Evolutionary conservation across 768 basidiomycete species (phyloP), one percentile per base, ranked within the genome.

Genomic region (Strobilomyces confusus): DNA sequence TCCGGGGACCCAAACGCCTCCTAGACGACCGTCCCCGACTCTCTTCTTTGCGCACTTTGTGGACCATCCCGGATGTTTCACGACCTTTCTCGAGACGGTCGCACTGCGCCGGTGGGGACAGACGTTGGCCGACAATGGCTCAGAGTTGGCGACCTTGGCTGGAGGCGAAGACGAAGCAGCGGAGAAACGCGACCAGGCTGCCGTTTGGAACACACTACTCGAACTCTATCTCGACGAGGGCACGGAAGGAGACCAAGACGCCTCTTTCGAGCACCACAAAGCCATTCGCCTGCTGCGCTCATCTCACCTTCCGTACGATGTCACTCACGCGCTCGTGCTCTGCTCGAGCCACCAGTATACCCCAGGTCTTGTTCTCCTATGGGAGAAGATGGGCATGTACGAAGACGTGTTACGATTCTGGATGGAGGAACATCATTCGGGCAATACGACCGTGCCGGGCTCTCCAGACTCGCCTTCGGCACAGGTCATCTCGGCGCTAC

Each of bases 301-400:
- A 59, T 68, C 75, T 1, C 67, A 67, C 20, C 70, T 86, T 8
- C 92, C 92, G 0, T 93, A 91, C 64, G 95, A 99, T 63, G 77
- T 82, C 4, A 94, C 83, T 38, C 95, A 98, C 65, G 97, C 94
- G 4, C 75, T 98, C n/a, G 89, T 98, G 37, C 78, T 99, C 2
- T 98, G 95, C 71, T 92, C 94, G 7, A 91, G 85, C 25, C 79
- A 82, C 36, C 77, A 74, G 13, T 97, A 93, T 62, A 93, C 86
- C 1, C 80, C 82, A 0, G 97, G 97, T 1, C 79, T 95, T 12
- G 88, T 98, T 3, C 72, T 90, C 5, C 77, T 98, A 3, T 98
- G 94, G 91, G 97, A 97, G 72, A 84, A 81, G 56, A 76, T 94
- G 73, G 93, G 90, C 8, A 95, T 97, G 95, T 91, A 92, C 67